phyloP scores from a whole-genome alignment of 1,139 yeast genomes.

The Lodderomyces orthopsilosis region DNA sequence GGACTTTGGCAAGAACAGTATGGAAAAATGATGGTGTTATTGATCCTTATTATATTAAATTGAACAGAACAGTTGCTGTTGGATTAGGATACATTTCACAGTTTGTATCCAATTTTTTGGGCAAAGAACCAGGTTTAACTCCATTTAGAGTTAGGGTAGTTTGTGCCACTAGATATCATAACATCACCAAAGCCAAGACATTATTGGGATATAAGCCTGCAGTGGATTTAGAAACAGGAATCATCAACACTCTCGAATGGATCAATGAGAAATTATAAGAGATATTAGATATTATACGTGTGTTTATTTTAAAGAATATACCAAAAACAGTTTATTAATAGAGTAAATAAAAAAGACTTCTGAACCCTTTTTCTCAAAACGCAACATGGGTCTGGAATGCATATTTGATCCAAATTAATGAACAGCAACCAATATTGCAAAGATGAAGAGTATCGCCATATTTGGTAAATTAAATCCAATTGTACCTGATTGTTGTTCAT shows the following conservation, averaged over 20 bases:
- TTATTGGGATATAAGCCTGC: constrained; percentile 78
- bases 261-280: constrained; percentile 60
- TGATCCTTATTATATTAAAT: constrained; percentile 65
- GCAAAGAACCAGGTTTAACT: constrained; percentile 92
- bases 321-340: background rate
- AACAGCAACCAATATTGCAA: no score
- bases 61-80: constrained; percentile 72
- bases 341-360: background rate
- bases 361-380: no score
- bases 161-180: constrained; percentile 94
- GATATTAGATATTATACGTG: background rate
- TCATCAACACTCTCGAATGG: constrained; percentile 78
- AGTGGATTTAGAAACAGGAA: constrained; percentile 80
- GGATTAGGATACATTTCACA: constrained; percentile 78
- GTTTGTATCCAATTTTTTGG: constrained; percentile 61
- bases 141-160: constrained; percentile 92
- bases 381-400: no score
- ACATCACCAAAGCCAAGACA: constrained; percentile 80
- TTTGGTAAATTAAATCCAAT: background rate
- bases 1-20: constrained; percentile 95
- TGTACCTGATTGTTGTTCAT: background rate
- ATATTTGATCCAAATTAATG: no score
- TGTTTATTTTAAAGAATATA: background rate
- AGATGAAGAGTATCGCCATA: background rate
- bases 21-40: constrained; percentile 96